phyloP scores from a whole-genome alignment of 202 grass and related monocot genomes.

The Cymbopogon flexuosus region DNA sequence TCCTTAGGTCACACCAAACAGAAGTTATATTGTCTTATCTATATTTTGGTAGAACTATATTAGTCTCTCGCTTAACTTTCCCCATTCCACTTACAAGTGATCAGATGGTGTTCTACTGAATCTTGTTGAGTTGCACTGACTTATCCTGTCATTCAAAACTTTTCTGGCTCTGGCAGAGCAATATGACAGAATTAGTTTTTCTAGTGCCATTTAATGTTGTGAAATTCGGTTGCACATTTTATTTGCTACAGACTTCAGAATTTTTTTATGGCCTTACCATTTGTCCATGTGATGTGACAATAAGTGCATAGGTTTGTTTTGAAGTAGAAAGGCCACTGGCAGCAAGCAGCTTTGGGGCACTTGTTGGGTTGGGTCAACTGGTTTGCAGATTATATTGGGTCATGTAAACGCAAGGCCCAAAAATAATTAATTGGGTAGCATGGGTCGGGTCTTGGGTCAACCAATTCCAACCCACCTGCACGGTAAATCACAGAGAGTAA shows the following conservation, averaged over 20 bases:
- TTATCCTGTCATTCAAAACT: slow-evolving; percentile 49
- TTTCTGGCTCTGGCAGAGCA: slow-evolving; percentile 43
- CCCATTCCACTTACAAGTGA: slow-evolving; percentile 38
- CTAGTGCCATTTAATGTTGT: neutral
- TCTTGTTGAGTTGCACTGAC: slow-evolving; percentile 31
- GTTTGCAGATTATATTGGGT: neutral
- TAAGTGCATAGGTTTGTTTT: neutral
- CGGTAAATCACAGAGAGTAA: neutral
- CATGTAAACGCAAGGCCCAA: neutral
- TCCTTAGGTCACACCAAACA: neutral
- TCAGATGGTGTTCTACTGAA: slow-evolving; percentile 64
- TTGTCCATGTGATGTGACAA: neutral
- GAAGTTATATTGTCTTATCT: neutral
- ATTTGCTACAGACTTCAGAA: neutral
- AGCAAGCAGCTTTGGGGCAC: neutral
- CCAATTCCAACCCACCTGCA: neutral
- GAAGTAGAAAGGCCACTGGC: neutral
- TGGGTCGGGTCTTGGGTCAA: neutral
- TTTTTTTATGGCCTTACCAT: neutral
- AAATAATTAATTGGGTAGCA: neutral
- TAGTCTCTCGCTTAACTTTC: neutral
- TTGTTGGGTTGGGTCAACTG: neutral
- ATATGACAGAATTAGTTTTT: slow-evolving; percentile 1
- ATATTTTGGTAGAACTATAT: neutral
- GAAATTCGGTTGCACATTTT: neutral